These are phyloP conservation scores for Pseudopyricularia cyperi DNA, from an alignment of 2,329 filamentous ascomycete genomes.

Conservation along the genomic window DNA sequence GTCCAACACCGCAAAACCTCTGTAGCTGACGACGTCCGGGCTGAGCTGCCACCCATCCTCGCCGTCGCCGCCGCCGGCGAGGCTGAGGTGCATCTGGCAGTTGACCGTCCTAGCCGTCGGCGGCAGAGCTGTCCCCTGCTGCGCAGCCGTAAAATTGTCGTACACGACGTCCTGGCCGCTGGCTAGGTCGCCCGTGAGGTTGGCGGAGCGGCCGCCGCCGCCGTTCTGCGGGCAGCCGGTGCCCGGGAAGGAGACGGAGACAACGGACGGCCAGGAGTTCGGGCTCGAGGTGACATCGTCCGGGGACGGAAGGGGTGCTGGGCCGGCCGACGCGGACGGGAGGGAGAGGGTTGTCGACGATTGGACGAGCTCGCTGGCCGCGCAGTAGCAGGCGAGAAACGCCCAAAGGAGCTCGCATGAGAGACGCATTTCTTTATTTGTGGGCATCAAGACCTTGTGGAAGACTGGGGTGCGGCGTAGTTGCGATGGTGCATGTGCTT, in stretches of 20 bases:
- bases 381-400: no score
- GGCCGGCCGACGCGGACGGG: no score
- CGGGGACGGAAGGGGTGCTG: no score
- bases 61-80: slow-evolving; percentile 27
- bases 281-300: no score
- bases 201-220: background rate
- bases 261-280: no score
- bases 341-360: no score
- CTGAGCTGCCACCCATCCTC: slow-evolving; percentile 29
- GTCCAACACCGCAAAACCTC: slow-evolving; percentile 32
- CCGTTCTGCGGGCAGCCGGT: slow-evolving; percentile 26
- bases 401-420: no score
- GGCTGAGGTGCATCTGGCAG: slow-evolving; percentile 31
- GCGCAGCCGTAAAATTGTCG: background rate
- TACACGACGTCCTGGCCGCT: background rate
- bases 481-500: no score
- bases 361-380: no score
- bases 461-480: no score
- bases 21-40: slow-evolving; percentile 32
- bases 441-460: no score
- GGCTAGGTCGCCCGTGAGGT: background rate
- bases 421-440: no score
- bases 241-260: slow-evolving; percentile 19
- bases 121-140: slow-evolving; percentile 17
- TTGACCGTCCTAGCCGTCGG: slow-evolving; percentile 26